Evolutionary conservation across 352 stramenopile species (phyloP).

Genomic region (Phytopythium montanum): DNA sequence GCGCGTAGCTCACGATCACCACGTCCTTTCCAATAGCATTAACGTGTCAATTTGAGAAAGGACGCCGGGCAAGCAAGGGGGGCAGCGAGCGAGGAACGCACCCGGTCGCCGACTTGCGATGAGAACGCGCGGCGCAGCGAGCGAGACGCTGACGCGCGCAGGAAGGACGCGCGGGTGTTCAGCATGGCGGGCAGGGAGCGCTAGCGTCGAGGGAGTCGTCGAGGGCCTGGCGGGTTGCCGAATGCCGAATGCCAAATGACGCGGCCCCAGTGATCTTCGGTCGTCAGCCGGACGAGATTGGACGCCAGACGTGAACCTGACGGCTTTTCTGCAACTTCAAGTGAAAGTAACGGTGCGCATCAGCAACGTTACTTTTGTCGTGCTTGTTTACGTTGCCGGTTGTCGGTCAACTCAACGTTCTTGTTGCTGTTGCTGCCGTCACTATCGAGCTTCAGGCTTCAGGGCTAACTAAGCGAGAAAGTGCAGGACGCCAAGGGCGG

Average conservation of each 20-base stretch:
- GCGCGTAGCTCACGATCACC: constrained; percentile 94
- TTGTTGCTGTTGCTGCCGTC: no score
- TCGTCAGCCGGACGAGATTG: no score
- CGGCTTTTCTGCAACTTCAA: no score
- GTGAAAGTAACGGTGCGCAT: no score
- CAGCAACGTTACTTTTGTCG: no score
- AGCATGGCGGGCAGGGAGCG: neutral
- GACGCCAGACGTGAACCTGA: no score
- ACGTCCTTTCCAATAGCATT: constrained; percentile 58
- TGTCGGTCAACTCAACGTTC: no score
- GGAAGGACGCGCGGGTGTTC: neutral
- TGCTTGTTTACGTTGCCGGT: no score
- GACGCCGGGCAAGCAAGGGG: neutral
- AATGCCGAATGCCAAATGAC: neutral
- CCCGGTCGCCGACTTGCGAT: constrained; percentile 3
- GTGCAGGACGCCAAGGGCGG: neutral
- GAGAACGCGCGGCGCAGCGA: constrained; percentile 8
- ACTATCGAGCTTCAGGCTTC: no score
- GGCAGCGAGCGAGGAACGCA: neutral
- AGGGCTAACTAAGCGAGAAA: neutral
- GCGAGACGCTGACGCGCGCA: neutral
- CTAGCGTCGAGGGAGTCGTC: neutral
- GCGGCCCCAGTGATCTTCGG: no score
- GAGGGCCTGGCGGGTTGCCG: neutral
- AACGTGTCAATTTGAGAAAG: neutral